phyloP scores from a whole-genome alignment of 345 rosid species.

The Eucalyptus marginata region DNA sequence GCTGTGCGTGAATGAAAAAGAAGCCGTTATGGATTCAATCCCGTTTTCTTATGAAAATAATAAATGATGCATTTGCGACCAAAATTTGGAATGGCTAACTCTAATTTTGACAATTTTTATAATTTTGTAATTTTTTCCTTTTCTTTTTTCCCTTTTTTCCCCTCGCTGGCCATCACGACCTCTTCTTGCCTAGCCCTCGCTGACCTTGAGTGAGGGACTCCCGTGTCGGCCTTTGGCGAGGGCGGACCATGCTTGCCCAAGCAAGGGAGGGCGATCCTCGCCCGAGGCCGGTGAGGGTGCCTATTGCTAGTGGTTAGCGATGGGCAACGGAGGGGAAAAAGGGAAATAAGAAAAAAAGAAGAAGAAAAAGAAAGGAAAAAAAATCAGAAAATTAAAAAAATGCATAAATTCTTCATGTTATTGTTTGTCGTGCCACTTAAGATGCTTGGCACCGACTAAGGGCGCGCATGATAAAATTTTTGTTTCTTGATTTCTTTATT shows the following conservation, averaged over 20 bases:
- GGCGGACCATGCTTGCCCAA: neutral
- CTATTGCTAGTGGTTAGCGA: neutral
- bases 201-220: neutral
- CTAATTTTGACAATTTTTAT: too few species aligned
- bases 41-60: neutral
- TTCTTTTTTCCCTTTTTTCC: neutral
- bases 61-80: neutral
- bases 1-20: neutral
- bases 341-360: too few species aligned
- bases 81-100: neutral
- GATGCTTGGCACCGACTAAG: accelerated
- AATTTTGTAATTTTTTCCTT: neutral
- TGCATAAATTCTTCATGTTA: too few species aligned
- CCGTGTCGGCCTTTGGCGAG: accelerated
- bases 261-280: neutral
- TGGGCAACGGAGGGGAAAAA: neutral
- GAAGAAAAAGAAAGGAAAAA: neutral
- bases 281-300: accelerated
- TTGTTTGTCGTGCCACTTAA: accelerated
- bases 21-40: neutral
- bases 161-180: accelerated
- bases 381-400: too few species aligned
- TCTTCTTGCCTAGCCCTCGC: neutral
- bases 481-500: too few species aligned
- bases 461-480: too few species aligned